Conservation (phyloP, 2,329 filamentous ascomycete genomes). For the Aspergillus costaricaensis region DNA sequence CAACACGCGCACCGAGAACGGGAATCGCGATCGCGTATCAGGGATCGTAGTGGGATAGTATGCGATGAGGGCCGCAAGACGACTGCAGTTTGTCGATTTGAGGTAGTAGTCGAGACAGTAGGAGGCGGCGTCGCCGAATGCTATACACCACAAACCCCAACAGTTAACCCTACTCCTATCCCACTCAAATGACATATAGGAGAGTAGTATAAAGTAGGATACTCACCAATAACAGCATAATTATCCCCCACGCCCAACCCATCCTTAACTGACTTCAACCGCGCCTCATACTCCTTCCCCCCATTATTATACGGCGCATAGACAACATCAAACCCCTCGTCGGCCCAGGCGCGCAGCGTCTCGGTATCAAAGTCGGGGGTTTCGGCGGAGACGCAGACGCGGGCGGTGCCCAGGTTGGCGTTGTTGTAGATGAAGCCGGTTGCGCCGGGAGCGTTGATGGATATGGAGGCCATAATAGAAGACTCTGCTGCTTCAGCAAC, state of each 20-base stretch:
- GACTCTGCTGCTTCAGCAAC: not conserved
- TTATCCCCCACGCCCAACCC: slow-evolving; percentile 59
- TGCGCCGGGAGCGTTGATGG: slow-evolving; percentile 36
- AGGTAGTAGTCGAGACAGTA: slow-evolving; percentile 60
- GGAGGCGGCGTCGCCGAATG: slow-evolving; percentile 64
- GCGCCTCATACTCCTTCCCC: slow-evolving; percentile 54
- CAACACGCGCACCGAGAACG: slow-evolving; percentile 49
- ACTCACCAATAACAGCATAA: slow-evolving; percentile 62
- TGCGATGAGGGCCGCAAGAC: slow-evolving; percentile 60
- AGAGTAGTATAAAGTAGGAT: too few species aligned
- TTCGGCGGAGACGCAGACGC: slow-evolving; percentile 38
- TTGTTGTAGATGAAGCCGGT: slow-evolving; percentile 39
- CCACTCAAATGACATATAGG: too few species aligned
- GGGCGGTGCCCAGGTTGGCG: slow-evolving; percentile 32
- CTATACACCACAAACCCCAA: slow-evolving; percentile 35
- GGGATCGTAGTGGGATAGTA: slow-evolving; percentile 66
- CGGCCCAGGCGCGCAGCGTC: slow-evolving; percentile 56
- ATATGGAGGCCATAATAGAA: slow-evolving; percentile 33
- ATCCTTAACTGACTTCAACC: slow-evolving; percentile 55
- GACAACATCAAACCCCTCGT: slow-evolving; percentile 62
- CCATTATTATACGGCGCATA: slow-evolving; percentile 59
- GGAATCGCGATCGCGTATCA: slow-evolving; percentile 42
- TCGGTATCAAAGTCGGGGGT: slow-evolving; percentile 54
- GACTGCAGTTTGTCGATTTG: slow-evolving; percentile 55
- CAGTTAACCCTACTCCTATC: too few species aligned